These are phyloP conservation scores for Aspergillus ibericus DNA, from an alignment of 2,329 filamentous ascomycete genomes.

Conservation along the genomic window DNA sequence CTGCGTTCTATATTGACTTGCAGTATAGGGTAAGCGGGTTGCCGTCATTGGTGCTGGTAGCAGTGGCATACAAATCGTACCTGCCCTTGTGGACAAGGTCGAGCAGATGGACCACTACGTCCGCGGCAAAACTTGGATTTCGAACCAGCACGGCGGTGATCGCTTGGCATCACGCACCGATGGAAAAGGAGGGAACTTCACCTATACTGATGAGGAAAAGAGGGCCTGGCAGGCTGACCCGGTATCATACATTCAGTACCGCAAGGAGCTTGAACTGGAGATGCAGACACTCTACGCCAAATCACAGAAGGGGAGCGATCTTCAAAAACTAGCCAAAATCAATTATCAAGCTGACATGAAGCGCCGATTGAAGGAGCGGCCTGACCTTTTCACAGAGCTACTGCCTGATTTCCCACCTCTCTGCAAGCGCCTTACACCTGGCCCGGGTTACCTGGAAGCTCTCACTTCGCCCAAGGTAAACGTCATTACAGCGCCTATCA, in stretches of 20 bases:
- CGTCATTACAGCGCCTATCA: not conserved
- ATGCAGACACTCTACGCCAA: slow-evolving; percentile 5
- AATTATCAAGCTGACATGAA: not conserved
- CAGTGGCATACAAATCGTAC: slow-evolving; percentile 3
- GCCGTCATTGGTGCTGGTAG: slow-evolving; percentile 6
- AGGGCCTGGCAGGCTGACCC: not conserved
- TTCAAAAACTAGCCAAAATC: not conserved
- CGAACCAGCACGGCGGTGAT: not conserved
- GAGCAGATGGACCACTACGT: slow-evolving; percentile 9
- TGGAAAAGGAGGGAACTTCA: not conserved
- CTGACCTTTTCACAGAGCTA: not conserved
- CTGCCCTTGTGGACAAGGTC: not conserved
- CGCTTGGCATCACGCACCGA: not conserved
- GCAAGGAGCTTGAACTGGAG: slow-evolving; percentile 5
- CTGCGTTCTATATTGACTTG: too few species aligned
- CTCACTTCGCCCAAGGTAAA: slow-evolving; percentile 1
- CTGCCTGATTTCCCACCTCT: not conserved
- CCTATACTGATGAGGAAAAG: not conserved
- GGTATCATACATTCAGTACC: slow-evolving; percentile 2
- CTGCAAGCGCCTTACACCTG: slow-evolving; percentile 4
- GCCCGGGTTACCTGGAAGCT: slow-evolving; percentile 1
- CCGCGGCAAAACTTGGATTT: slow-evolving; percentile 6
- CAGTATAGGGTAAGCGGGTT: not conserved
- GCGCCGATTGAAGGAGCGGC: not conserved
- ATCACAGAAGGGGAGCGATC: not conserved